Evolutionary conservation across 169 alveolate genomes (phyloP), one percentile per base, ranked within the genome.

Genomic region (Plasmodium knowlesi): DNA sequence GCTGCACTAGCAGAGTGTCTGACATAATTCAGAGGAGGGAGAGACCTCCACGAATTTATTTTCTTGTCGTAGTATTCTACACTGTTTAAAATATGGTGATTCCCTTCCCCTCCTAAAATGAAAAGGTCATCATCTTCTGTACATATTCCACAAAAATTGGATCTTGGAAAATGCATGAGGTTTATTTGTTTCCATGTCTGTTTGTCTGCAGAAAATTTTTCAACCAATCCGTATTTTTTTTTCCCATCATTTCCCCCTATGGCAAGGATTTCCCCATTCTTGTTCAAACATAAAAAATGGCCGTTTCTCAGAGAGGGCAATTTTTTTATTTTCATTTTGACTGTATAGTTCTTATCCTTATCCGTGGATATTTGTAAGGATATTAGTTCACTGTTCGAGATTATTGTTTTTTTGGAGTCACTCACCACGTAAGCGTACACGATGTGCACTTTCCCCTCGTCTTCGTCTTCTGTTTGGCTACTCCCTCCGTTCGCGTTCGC

Each of bases 61-160:
- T 80, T 89, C 16, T 84, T 89, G 34, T 89, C 94, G 79, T 25
- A 89, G 73, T 89, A 89, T 79, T 89, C 94, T 43, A 89, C 94
- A 73, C 94, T 89, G 80, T 67, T 89, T 81, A 89, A 89, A 34
- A 89, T 89, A 46, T 80, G 41, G 43, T 89, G 91, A 67, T 89
- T 70, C 1, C 94, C 94, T 80, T 89, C 94, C 82, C 94, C 94
- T 14, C 94, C 94, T 89, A 89, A 89, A 39, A 89, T 57, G 72
- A 61, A 80, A 25, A 89, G 74, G 82, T 89, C 72, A 80, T 89
- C 82, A 80, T 89, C 76, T 10, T 81, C 94, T 16, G 94, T 89
- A 79, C 94, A 89, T 67, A 89, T 41, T 57, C 94, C 94, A 50
- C 94, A 89, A 80, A 89, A 89, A 80, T 53, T 89, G n/a, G 94